Conservation (phyloP, 2,329 filamentous ascomycete genomes). For the Eurotiales sp. region DNA sequence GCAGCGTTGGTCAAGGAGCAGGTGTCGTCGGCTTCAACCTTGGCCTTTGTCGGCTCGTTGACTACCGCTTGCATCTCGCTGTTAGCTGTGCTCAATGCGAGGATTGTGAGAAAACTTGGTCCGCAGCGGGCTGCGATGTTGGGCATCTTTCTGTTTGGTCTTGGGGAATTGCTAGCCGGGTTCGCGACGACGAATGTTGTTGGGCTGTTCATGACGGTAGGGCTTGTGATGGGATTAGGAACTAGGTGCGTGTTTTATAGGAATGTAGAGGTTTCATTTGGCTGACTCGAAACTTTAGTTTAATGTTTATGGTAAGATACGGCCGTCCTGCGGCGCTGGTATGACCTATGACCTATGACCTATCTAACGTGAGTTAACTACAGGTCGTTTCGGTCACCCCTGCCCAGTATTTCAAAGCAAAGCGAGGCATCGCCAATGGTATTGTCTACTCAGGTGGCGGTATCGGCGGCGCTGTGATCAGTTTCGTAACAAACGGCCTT, state of each 20-base stretch:
- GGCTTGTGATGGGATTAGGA: slow-evolving; percentile 47
- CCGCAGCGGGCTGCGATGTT: slow-evolving; percentile 45
- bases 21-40: slow-evolving; percentile 48
- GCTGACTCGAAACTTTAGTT: slow-evolving; percentile 15
- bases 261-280: not conserved
- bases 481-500: slow-evolving; percentile 55
- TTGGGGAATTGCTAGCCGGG: slow-evolving; percentile 47
- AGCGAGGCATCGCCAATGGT: slow-evolving; percentile 57
- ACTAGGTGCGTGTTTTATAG: slow-evolving; percentile 28
- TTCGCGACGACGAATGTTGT: slow-evolving; percentile 46
- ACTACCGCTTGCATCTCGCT: slow-evolving; percentile 49
- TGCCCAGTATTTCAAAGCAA: slow-evolving; percentile 59
- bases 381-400: slow-evolving; percentile 54
- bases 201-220: slow-evolving; percentile 48
- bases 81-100: slow-evolving; percentile 51
- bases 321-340: too few species aligned
- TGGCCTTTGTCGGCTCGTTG: slow-evolving; percentile 58
- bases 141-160: slow-evolving; percentile 50
- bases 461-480: slow-evolving; percentile 58
- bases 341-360: too few species aligned
- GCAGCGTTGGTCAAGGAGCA: slow-evolving; percentile 49
- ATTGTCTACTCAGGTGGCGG: slow-evolving; percentile 58
- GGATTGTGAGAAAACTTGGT: slow-evolving; percentile 51
- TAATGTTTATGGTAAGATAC: slow-evolving; percentile 44
- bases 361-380: too few species aligned